A percentile compares a stretch with the other conserved stretches of the same genome.
phyloP scores from a whole-genome alignment of 208 protist species.

The Acanthamoeba comandoni region DNA sequence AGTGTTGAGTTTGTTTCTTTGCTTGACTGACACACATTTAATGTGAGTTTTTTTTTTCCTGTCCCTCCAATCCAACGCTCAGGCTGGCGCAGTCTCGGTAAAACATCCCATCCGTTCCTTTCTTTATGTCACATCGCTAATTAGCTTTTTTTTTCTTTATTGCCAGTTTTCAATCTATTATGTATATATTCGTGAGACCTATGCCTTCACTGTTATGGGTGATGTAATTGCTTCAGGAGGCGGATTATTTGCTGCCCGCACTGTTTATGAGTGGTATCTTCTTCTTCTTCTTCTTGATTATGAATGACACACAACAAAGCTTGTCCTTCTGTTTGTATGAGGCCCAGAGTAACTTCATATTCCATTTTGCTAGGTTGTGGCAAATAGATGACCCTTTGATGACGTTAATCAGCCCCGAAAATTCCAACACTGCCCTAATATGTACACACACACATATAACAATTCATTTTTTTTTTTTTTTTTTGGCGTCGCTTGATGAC shows the following conservation, averaged over 20 bases:
- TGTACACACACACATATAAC: no score
- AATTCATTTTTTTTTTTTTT: no score
- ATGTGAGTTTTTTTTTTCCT: background rate
- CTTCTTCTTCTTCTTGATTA: background rate
- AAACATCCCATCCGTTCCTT: background rate
- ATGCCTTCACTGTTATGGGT: background rate
- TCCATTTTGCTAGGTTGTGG: no score
- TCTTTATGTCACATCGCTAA: background rate
- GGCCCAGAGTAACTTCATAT: no score
- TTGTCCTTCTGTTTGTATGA: no score
- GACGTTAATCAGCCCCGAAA: no score
- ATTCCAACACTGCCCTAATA: no score
- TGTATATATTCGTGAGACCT: background rate
- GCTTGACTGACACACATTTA: background rate
- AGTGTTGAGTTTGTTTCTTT: background rate
- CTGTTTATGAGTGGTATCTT: constrained; percentile 48
- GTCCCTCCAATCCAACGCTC: background rate
- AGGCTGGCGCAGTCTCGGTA: constrained; percentile 41
- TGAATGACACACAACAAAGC: no score
- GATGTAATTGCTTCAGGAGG: constrained; percentile 26
- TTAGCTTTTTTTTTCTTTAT: background rate
- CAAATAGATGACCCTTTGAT: no score
- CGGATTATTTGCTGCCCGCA: constrained; percentile 30
- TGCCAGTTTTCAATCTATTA: constrained; percentile 38
- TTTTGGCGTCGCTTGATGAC: no score